Conservation (phyloP, 2,329 filamentous ascomycete genomes). For the Penicillium capsulatum region DNA sequence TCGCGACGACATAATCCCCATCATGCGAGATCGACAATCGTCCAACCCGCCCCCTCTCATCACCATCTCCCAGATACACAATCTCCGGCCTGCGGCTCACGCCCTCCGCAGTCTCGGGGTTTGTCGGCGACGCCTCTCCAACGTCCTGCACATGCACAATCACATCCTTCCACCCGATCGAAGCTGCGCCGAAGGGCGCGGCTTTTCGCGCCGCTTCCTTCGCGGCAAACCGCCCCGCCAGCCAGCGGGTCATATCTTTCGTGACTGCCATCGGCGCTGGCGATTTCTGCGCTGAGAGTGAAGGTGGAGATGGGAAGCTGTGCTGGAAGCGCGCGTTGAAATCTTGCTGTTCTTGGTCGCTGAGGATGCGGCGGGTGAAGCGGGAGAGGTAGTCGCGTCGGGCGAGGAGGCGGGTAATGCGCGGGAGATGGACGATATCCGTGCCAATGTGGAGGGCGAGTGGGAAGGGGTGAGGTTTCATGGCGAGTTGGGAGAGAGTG, state of each 20-base stretch:
- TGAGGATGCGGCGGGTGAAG: conserved; percentile 42
- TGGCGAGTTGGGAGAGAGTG: conserved; percentile 7
- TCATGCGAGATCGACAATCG: conserved; percentile 84
- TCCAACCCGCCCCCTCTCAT: conserved; percentile 51
- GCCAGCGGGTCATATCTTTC: conserved; percentile 40
- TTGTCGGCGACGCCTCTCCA: conserved; percentile 2
- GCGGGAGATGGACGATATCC: conserved; percentile 68
- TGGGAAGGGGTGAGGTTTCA: conserved; percentile 52
- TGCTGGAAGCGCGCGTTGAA: conserved; percentile 34
- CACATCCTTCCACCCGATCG: conserved; percentile 61
- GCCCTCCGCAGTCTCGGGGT: conserved; percentile 9
- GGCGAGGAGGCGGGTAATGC: conserved; percentile 59
- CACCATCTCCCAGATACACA: conserved; percentile 29
- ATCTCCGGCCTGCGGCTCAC: conserved; percentile 36
- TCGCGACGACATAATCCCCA: conserved; percentile 65
- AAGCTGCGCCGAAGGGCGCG: conserved; percentile 50
- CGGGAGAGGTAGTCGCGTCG: conserved; percentile 36
- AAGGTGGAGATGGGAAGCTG: conserved; percentile 1
- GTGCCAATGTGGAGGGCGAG: conserved; percentile 67
- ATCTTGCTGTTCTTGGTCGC: conserved; percentile 37
- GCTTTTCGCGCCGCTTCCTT: conserved; percentile 75
- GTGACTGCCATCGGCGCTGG: conserved; percentile 9
- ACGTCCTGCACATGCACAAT: conserved; percentile 35
- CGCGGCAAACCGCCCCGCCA: conserved; percentile 60
- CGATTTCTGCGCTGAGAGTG: background rate